Evolutionary conservation across 495 filamentous ascomycete species (phyloP).

Genomic region (Filosporella fistucella): DNA sequence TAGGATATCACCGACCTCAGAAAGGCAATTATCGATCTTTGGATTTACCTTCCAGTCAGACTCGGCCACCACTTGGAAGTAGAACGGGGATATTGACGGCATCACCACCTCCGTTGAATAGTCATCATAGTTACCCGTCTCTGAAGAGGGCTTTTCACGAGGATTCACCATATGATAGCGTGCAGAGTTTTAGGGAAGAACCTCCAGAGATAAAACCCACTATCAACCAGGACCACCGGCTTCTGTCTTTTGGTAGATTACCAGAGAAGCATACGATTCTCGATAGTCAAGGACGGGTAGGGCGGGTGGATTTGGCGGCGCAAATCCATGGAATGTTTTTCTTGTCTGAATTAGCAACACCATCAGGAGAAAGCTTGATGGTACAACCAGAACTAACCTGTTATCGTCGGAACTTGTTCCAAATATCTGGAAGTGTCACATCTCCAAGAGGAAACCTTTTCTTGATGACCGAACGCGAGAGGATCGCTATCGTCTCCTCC

Average conservation of each 20-base stretch:
- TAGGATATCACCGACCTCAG: constrained; percentile 17
- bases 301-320: constrained; percentile 62
- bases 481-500: constrained; percentile 71
- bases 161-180: constrained; percentile 42
- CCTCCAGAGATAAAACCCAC: constrained; percentile 36
- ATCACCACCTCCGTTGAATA: constrained; percentile 17
- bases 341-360: constrained; percentile 78
- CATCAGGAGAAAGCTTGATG: constrained; percentile 52
- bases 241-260: constrained; percentile 47
- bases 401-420: constrained; percentile 90
- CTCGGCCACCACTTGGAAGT: constrained; percentile 12
- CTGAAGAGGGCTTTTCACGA: constrained; percentile 43
- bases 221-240: constrained; percentile 51
- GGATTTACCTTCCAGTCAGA: constrained; percentile 20
- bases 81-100: constrained; percentile 12
- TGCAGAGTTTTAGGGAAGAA: constrained; percentile 46
- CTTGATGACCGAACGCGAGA: constrained; percentile 76
- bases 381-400: constrained; percentile 81
- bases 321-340: constrained; percentile 97
- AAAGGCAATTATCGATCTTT: constrained; percentile 21
- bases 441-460: constrained; percentile 71
- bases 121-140: constrained; percentile 47
- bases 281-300: constrained; percentile 48
- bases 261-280: constrained; percentile 53
- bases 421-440: constrained; percentile 83